phyloP scores from a whole-genome alignment of 441 rosid species.

The Macaranga tanarius region DNA sequence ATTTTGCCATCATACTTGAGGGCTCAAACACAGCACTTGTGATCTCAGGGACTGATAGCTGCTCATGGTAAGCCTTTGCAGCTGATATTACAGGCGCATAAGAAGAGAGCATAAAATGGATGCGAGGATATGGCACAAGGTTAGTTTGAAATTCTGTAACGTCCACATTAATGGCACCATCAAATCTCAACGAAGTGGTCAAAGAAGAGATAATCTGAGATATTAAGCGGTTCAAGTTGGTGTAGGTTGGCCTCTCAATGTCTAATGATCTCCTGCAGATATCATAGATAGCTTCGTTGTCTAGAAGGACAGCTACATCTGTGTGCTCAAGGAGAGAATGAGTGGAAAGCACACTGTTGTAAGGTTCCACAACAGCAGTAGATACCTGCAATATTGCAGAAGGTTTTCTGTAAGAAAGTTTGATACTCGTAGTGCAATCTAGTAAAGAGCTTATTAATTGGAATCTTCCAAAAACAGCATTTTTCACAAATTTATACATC shows the following conservation, averaged over 20 bases:
- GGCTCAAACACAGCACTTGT: conserved; percentile 78
- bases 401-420: not conserved
- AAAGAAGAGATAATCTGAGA: conserved; percentile 73
- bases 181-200: conserved; percentile 79
- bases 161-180: conserved; percentile 86
- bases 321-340: conserved; percentile 84
- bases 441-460: not conserved
- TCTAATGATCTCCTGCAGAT: conserved; percentile 77
- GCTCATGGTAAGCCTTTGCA: conserved; percentile 79
- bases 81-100: conserved; percentile 85
- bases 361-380: conserved; percentile 81
- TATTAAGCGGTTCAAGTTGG: conserved; percentile 72
- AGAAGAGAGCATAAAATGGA: conserved; percentile 86
- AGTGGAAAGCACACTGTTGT: conserved; percentile 78
- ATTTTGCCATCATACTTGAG: conserved; percentile 82
- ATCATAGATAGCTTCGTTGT: conserved; percentile 82
- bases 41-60: conserved; percentile 75
- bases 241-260: conserved; percentile 76
- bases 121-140: conserved; percentile 87
- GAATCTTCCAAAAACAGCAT: not conserved
- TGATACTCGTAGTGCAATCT: too few species aligned
- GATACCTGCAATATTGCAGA: conserved; percentile 53
- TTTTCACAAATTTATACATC: not conserved
- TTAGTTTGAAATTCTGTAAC: conserved; percentile 79
- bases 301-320: conserved; percentile 71